Base-by-base conservation (phyloP, 192 early-diverging fungal species). In the Gigaspora rosea region DNA sequence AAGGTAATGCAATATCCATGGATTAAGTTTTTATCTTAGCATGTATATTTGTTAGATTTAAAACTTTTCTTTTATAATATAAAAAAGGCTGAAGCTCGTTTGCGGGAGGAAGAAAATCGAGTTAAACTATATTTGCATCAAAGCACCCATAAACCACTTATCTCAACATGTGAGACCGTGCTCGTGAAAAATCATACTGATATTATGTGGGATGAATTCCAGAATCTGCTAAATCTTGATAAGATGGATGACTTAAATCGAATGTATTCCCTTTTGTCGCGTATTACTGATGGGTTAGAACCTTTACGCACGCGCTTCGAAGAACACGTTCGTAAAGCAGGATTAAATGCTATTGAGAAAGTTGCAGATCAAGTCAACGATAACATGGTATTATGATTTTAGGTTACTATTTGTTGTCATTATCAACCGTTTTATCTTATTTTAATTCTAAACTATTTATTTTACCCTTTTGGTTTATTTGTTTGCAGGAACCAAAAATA, bases 181-280 rank as follows among this genome's bases (percentile, higher is more conserved):
- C 85, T 99, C 8, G 95, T 99, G 76, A 90, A 91, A 72, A 89
- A 90, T 67, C 94, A 97, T 79, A 88, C 90, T n/a, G 86, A 90
- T 10, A 87, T 84, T 9, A 92, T 99, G 57, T 93, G 91, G 83
- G 91, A 93, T 58, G 95, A 98, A 82, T 99, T 99, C 84, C 89
- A 93, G 78, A 90, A 88, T 47, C 87, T 99, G 80, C 87, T 99
- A 47, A 91, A 93, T 81, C 82, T 91, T 74, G 94, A 97, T 76
- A 93, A 95, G 76, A 86, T 92, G 76, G 95, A 96, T 49, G 95
- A 97, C 81, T 83, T 99, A 51, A 88, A 85, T 75, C 89, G 95
- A 36, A 93, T 99, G 93, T 97, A 94, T 73, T 84, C 85, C 7
- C 88, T 99, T 63, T 78, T 94, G 80, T 82, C 83, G 32, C 93